Percentiles rank a stretch among this genome's conserved stretches.
Conservation (phyloP, 257 asterid species). For the Solanum bukasovii region DNA sequence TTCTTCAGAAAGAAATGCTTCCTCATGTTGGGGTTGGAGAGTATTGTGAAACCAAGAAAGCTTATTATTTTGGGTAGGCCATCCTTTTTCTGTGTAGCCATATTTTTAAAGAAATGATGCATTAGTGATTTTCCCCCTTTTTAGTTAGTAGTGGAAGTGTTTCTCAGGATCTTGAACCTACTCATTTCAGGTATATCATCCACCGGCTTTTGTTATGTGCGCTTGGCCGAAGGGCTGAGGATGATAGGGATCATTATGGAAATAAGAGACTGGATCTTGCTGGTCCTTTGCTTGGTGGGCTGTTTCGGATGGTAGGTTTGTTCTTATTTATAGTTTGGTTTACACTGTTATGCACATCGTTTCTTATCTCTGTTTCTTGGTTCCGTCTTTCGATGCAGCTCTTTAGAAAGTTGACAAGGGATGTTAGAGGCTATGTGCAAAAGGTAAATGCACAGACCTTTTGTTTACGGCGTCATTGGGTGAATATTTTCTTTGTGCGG, state of each 20-base stretch:
- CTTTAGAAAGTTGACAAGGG: constrained; percentile 92
- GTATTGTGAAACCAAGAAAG: constrained; percentile 90
- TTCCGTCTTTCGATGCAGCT: constrained; percentile 40
- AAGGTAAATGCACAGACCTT: constrained; percentile 42
- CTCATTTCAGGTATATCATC: constrained; percentile 59
- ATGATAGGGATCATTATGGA: constrained; percentile 95
- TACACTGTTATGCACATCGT: background rate
- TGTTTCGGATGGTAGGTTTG: constrained; percentile 76
- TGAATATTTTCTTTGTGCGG: constrained; percentile 4
- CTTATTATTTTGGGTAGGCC: constrained; percentile 85
- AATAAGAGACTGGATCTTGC: constrained; percentile 97
- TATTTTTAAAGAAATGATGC: background rate
- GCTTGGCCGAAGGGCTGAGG: constrained; percentile 90
- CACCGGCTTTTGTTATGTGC: constrained; percentile 92
- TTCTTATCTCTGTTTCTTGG: background rate
- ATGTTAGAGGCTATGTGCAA: constrained; percentile 88
- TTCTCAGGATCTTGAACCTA: background rate
- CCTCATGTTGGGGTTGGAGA: constrained; percentile 98
- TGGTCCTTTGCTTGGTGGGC: constrained; percentile 96
- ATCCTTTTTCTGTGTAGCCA: background rate
- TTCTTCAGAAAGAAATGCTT: constrained; percentile 96
- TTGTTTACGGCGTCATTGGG: background rate
- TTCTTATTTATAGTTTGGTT: background rate
- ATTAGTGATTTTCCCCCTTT: background rate
- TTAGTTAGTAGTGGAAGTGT: constrained; percentile 1